Base-by-base conservation (phyloP, 352 stramenopile species). In the Thraustochytrium striatum region DNA sequence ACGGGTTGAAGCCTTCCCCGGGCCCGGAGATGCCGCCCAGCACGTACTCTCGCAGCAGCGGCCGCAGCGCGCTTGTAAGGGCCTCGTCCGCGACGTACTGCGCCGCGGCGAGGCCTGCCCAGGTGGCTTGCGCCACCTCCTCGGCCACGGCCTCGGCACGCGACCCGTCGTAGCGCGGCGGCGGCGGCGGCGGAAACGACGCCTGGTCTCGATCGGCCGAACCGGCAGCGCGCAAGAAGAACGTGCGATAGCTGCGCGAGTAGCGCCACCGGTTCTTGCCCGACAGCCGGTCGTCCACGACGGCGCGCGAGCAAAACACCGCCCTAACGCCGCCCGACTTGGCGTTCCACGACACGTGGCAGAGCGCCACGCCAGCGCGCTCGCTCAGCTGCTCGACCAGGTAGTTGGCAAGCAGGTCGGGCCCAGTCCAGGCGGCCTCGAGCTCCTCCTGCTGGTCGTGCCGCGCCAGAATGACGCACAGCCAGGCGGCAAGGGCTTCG, bases 51-150 rank as follows among this genome's bases (percentile, higher is more conserved):
- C 30, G 13, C 32, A 75, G 65, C 44, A 30, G 30, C 43, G 44
- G 19, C 16, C 9, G 11, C n/a, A 75, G 19, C 7, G 16, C 39
- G 11, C 9, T 32, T 5, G 30, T 9, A 3, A 75, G 9, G 21
- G 13, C 36, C 16, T 21, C n/a, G 41, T 75, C 65, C 0, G 68
- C 65, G n/a, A 75, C 25, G 32, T 75, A 75, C 11, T 75, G 44
- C 39, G 44, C 44, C 13, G 21, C 32, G 8, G 65, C n/a, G 3
- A 75, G 8, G 36, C 30, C 44, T 3, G 3, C 2, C 65, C 65
- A 75, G 0, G 68, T 43, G 7, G n/a, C 16, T 3, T 75, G 1
- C 3, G 9, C 7, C 39, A 75, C 65, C 59, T 70, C 59, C 8
- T 33, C 9, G 7, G 59, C 59, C 21, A 70, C 41, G 9, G 13